These are phyloP conservation scores for Spiromastix sp. DNA, from an alignment of 2,329 filamentous ascomycete genomes.

Conservation along the genomic window DNA sequence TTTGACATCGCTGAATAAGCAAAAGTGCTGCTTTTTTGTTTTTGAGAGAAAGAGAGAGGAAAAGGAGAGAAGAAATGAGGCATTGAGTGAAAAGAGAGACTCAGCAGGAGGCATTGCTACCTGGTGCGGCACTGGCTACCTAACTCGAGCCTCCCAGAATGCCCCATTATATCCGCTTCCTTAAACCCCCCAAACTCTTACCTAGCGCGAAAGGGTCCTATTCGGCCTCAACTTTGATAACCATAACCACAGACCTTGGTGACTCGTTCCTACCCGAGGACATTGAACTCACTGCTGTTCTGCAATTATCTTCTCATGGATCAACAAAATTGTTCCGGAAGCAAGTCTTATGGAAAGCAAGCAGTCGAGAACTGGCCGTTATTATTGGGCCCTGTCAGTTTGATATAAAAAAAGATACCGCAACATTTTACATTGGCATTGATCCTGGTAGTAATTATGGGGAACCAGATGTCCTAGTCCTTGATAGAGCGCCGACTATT, in stretches of 20 bases:
- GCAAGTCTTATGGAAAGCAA: constrained; percentile 34
- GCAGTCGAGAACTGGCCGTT: constrained; percentile 35
- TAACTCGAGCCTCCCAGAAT: no score
- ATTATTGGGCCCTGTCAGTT: constrained; percentile 23
- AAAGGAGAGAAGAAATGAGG: no score
- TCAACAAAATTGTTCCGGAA: constrained; percentile 29
- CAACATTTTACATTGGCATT: not conserved
- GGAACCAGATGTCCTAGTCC: constrained; percentile 22
- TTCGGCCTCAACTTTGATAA: constrained; percentile 44
- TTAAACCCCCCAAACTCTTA: constrained; percentile 48
- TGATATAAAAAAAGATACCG: constrained; percentile 2
- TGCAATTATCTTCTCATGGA: constrained; percentile 15
- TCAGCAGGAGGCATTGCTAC: no score
- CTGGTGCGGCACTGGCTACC: no score
- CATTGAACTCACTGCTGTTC: constrained; percentile 31
- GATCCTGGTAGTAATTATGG: constrained; percentile 7
- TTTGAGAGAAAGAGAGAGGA: no score
- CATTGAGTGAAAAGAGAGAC: no score
- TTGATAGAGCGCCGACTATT: constrained; percentile 31
- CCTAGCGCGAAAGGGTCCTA: constrained; percentile 13
- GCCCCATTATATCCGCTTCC: constrained; percentile 56
- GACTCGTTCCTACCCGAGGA: constrained; percentile 50
- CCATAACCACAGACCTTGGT: constrained; percentile 59
- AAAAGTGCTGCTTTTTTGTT: no score
- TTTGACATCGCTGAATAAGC: no score